phyloP scores from a whole-genome alignment of 1,284 basidiomycete genomes.

The Melampsora abietis-canadensis region DNA sequence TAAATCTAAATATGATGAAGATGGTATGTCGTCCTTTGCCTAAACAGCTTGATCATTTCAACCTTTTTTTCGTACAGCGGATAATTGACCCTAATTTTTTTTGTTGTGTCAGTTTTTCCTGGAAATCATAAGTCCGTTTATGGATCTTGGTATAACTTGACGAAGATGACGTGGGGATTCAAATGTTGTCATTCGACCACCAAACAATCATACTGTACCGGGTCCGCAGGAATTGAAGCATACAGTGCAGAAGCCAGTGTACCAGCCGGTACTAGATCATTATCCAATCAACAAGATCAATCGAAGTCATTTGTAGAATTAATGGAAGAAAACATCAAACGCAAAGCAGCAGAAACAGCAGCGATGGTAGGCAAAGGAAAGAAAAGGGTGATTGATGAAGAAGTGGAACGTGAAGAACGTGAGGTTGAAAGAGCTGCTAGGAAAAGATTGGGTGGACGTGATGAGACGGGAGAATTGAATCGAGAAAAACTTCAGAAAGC shows the following conservation, averaged over 20 bases:
- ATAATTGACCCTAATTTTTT: not conserved
- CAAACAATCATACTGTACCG: constrained; percentile 89
- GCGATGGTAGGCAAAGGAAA: constrained; percentile 12
- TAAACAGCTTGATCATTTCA: constrained; percentile 17
- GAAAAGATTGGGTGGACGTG: constrained; percentile 47
- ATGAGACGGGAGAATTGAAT: constrained; percentile 70
- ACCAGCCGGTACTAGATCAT: constrained; percentile 64
- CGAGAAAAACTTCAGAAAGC: constrained; percentile 67
- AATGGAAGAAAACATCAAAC: constrained; percentile 51
- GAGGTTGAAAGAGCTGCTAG: constrained; percentile 53
- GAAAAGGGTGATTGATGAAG: constrained; percentile 40
- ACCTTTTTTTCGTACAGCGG: not conserved
- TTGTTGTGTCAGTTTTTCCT: constrained; percentile 63
- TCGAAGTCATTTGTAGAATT: constrained; percentile 54
- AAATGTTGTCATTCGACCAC: constrained; percentile 86
- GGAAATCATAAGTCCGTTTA: constrained; percentile 93
- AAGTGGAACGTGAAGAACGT: constrained; percentile 47
- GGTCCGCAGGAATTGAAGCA: constrained; percentile 79
- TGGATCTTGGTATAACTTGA: constrained; percentile 87
- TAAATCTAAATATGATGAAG: constrained; percentile 88
- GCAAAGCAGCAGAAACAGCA: constrained; percentile 39
- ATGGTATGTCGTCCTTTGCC: constrained; percentile 62
- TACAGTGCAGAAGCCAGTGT: constrained; percentile 61
- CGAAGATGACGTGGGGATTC: constrained; percentile 79
- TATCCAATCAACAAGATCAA: constrained; percentile 50